Evolutionary conservation across 2,329 filamentous ascomycete genomes (phyloP).

Genomic region (Thielaviopsis musarum): DNA sequence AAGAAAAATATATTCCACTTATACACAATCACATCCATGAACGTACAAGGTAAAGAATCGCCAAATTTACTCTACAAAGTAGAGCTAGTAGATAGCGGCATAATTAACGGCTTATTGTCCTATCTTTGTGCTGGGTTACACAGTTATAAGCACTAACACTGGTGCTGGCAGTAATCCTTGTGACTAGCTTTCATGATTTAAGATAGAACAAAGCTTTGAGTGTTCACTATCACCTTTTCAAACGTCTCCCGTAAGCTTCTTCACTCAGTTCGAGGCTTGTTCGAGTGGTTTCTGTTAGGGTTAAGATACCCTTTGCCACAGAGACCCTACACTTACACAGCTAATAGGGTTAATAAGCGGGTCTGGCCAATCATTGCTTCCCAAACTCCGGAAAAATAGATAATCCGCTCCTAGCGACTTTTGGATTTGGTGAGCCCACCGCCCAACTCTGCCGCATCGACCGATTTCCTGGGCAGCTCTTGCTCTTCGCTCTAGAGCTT

Average conservation of each 20-base stretch:
- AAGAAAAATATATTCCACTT: too few relatives aligned
- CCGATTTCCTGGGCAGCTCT: neutral
- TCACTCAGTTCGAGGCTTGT: neutral
- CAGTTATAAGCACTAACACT: too few relatives aligned
- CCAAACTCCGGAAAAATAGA: neutral
- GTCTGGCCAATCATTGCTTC: neutral
- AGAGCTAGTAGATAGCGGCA: too few relatives aligned
- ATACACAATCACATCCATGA: too few relatives aligned
- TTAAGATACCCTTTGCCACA: neutral
- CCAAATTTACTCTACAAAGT: too few relatives aligned
- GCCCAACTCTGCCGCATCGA: neutral
- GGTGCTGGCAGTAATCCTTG: too few relatives aligned
- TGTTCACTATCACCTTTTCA: too few relatives aligned
- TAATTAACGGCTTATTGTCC: neutral
- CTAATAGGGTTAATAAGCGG: neutral
- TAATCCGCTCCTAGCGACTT: neutral
- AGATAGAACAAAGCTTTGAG: too few relatives aligned
- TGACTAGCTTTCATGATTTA: too few relatives aligned
- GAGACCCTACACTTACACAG: neutral
- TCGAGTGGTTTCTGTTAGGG: neutral
- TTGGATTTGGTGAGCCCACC: neutral
- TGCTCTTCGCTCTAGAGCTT: neutral
- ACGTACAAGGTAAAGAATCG: too few relatives aligned
- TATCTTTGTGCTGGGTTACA: neutral
- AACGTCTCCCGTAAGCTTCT: too few relatives aligned